Percentiles rank a stretch among this genome's conserved stretches.
These are phyloP conservation scores for Penicillium fuscoglaucum DNA, from an alignment of 2,329 filamentous ascomycete species.

Conservation along the genomic window DNA sequence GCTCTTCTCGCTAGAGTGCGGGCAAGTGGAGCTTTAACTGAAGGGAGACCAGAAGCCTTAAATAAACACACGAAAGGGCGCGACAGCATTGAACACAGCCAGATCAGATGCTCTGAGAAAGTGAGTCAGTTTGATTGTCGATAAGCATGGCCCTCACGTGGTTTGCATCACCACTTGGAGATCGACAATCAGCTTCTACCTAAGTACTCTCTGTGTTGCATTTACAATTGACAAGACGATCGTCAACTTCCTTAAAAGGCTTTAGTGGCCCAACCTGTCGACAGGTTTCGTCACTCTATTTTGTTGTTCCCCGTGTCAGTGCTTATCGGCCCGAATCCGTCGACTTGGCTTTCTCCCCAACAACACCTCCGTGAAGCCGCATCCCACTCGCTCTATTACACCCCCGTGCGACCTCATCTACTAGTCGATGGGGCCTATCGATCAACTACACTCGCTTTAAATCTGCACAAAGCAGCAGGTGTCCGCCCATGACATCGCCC, in stretches of 20 bases:
- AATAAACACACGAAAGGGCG: constrained; percentile 18
- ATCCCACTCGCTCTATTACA: constrained; percentile 8
- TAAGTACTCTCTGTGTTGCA: neutral
- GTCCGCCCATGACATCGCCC: constrained; percentile 68
- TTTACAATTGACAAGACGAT: neutral
- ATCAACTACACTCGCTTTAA: constrained; percentile 20
- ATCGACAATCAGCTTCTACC: constrained; percentile 9
- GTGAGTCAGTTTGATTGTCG: constrained; percentile 21
- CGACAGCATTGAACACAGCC: constrained; percentile 26
- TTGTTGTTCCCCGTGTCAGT: constrained; percentile 6
- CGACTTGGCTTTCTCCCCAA: constrained; percentile 20
- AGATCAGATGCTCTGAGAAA: constrained; percentile 1
- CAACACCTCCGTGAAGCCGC: constrained; percentile 17
- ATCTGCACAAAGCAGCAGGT: constrained; percentile 33
- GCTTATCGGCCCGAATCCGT: constrained; percentile 16
- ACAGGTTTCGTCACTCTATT: neutral
- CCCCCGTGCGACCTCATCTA: constrained; percentile 4
- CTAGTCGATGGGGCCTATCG: constrained; percentile 35
- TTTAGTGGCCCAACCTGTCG: neutral
- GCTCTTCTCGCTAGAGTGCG: constrained; percentile 15
- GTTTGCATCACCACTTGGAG: constrained; percentile 24
- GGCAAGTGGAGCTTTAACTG: constrained; percentile 16
- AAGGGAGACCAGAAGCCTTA: constrained; percentile 17
- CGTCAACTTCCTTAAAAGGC: neutral
- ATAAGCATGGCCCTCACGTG: constrained; percentile 28